Base-by-base conservation (phyloP, 352 stramenopile genomes). In the Phytopythium mirpurense region DNA sequence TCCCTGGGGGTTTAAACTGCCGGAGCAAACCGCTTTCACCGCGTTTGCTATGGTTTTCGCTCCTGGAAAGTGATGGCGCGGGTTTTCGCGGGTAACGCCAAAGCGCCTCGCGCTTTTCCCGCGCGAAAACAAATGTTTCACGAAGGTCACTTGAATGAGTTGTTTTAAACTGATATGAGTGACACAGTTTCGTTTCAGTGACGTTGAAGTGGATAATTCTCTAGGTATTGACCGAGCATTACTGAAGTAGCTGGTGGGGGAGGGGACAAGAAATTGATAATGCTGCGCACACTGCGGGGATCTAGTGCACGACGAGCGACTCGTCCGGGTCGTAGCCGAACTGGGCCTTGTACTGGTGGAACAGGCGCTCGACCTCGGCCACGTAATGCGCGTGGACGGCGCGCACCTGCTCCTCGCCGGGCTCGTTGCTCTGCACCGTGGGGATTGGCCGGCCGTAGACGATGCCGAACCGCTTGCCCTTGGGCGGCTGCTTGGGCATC, bases 401-500 rank as follows among this genome's bases (percentile, higher is more conserved):
- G 10, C 42, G 44, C 29, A 70, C 18, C 36, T 76, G 51, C 10
- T 68, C 52, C 10, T 75, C 57, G 11, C 57, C 63, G 5, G 69
- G 69, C 34, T 65, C 47, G 9, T 41, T 19, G 21, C 44, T 60
- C 40, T 55, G 46, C 5, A 31, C 44, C 5, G 62, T 67, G 2
- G 46, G 15, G 32, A 79, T 65, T 0, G 66, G 64, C 46, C 68
- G 72, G 31, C 67, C 69, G 31, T 71, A 75, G 5, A 78, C 68
- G 15, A 78, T 41, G 46, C 65, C 65, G 38, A 64, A 73, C 14
- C 43, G 29, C 48, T 74, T 78, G 19, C 60, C 62, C 31, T 59
- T 40, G 2, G 65, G 49, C 23, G 60, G 47, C 18, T 51, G 53
- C 19, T 72, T 67, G 8, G 68, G 68, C 35, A 78, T 59, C 62